A percentile compares a stretch with the other conserved stretches of the same genome.
phyloP scores from a whole-genome alignment of 306 rosid species.

The Vigna unguiculata region DNA sequence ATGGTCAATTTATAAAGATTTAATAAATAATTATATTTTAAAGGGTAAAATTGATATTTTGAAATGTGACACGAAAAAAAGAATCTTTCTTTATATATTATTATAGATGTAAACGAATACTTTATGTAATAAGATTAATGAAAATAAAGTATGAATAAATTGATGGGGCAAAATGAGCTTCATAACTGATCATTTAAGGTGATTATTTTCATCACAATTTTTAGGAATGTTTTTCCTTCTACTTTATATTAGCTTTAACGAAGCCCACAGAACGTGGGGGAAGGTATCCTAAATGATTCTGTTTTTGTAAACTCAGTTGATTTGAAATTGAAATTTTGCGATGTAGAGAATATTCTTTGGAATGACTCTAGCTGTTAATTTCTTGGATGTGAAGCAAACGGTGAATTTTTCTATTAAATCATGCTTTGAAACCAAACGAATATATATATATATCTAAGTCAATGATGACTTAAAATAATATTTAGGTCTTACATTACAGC shows the following conservation, averaged over 20 bases:
- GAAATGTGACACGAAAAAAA: too few relatives aligned
- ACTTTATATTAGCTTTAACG: background rate
- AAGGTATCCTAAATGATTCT: background rate
- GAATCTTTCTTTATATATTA: too few relatives aligned
- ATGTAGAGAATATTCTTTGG: constrained; percentile 21
- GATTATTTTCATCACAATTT: background rate
- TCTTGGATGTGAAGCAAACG: constrained; percentile 10
- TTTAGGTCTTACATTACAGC: constrained; percentile 41
- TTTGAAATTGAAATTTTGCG: constrained; percentile 20
- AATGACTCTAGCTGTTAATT: constrained; percentile 5
- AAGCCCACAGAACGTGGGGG: background rate
- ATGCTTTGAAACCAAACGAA: constrained; percentile 1
- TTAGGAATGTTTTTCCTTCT: background rate
- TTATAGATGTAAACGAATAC: too few relatives aligned
- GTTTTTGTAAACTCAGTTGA: background rate
- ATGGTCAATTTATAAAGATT: too few relatives aligned
- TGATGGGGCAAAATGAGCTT: background rate
- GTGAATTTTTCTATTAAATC: background rate
- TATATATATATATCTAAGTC: constrained; percentile 7
- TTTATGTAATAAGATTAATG: too few relatives aligned
- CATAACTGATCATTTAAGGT: background rate
- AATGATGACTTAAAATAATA: constrained; percentile 9
- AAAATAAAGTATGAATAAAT: background rate
- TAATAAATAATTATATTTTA: too few relatives aligned
- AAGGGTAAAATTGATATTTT: too few relatives aligned